Base-by-base conservation (phyloP, 2,329 filamentous ascomycete species). In the Scolecobasidium constrictum region DNA sequence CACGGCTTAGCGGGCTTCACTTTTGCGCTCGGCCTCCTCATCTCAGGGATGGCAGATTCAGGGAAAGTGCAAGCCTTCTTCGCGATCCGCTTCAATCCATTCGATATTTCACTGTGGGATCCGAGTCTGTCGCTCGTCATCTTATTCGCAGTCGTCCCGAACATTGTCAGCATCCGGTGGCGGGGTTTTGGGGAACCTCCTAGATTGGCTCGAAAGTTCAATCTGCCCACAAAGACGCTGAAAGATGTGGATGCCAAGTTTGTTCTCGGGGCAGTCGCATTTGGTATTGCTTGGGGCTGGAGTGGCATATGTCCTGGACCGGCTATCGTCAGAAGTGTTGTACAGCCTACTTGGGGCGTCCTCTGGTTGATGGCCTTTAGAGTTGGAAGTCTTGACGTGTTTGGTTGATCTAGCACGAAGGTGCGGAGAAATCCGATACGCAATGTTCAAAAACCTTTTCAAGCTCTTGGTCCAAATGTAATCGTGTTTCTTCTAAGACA, bases 281-380 rank as follows among this genome's bases (percentile, higher is more conserved):
- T 73, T 53, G 71, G 71, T 1, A 40, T 72, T 19, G 68, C 64
- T 0, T 75, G 71, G 70, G 71, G 71, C 1, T 48, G 71, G 46
- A 59, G 56, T 11, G 71, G 71, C 1, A 63, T 68, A 2, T 74
- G 71, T 52, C 71, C 71, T 9, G 71, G 71, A 0, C 69, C 71
- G 6, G 69, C 66, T 1, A 53, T 71, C 13, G 46, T 73, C 49
- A 63, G 68, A 35, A 53, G 63, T 17, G 51, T 68, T 13, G 51
- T 66, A 18, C 66, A 72, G 51, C 69, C 69, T 0, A 47, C 53
- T 2, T 72, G 69, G 69, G 69, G 69, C 3, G 19, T 61, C 22
- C 47, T 62, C 20, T 68, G 68, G 58, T 60, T 72, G 57, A 52
- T 56, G 15, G 69, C 69, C 3, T 72, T 68, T 19, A 35, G 31